phyloP scores from a whole-genome alignment of 129 eudicot genomes.

The Flaveria robusta region DNA sequence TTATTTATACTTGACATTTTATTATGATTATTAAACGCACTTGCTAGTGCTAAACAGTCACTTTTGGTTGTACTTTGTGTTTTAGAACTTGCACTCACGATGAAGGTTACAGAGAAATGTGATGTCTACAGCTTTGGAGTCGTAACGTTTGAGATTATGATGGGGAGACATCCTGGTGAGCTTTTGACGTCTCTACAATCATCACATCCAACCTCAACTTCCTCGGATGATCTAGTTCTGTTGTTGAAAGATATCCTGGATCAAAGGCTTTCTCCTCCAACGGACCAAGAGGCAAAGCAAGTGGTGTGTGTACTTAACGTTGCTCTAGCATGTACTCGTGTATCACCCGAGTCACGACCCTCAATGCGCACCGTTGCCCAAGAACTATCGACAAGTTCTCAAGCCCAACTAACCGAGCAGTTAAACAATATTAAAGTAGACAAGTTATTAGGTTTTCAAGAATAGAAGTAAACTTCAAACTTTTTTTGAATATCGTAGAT shows the following conservation, averaged over 20 bases:
- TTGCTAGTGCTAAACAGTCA: background rate
- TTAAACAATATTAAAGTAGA: slow-evolving; percentile 32
- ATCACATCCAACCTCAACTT: slow-evolving; percentile 26
- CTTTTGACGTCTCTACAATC: slow-evolving; percentile 50
- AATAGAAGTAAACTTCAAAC: slow-evolving; percentile 4
- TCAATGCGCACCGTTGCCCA: slow-evolving; percentile 77
- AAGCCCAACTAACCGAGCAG: slow-evolving; percentile 36
- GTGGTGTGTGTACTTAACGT: slow-evolving; percentile 52
- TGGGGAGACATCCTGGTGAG: slow-evolving; percentile 93
- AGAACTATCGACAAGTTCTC: slow-evolving; percentile 53
- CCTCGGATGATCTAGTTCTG: slow-evolving; percentile 24
- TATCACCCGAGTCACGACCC: slow-evolving; percentile 67
- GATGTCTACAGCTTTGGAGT: slow-evolving; percentile 96
- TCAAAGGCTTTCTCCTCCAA: slow-evolving; percentile 66
- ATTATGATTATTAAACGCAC: too few relatives aligned
- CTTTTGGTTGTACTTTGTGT: slow-evolving; percentile 6
- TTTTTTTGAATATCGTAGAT: slow-evolving; percentile 11
- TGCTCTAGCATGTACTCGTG: slow-evolving; percentile 64
- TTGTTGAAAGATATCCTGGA: slow-evolving; percentile 69
- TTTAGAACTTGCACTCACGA: slow-evolving; percentile 78
- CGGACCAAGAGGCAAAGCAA: slow-evolving; percentile 44
- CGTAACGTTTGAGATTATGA: slow-evolving; percentile 76
- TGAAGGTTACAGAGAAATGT: slow-evolving; percentile 83
- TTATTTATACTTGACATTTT: background rate
- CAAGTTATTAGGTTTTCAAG: slow-evolving; percentile 37